Conservation (phyloP, 768 basidiomycete species). For the Naganishia kalamii region DNA sequence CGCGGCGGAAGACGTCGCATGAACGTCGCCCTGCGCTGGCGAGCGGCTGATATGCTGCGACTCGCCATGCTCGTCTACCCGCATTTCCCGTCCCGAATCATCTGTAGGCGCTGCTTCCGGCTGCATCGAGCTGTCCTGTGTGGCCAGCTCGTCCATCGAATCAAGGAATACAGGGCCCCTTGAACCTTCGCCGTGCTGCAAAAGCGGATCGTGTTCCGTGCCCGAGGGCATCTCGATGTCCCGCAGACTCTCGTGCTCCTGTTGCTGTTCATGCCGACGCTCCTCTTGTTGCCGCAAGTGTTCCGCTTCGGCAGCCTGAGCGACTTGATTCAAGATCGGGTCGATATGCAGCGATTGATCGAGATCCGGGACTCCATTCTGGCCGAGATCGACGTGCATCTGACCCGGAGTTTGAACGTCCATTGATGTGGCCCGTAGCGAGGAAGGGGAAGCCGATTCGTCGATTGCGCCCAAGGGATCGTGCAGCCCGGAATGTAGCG, state of each 20-base stretch:
- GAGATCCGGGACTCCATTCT: not conserved
- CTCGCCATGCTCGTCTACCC: not conserved
- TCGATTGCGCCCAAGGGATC: not conserved
- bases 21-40: not conserved
- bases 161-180: not conserved
- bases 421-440: not conserved
- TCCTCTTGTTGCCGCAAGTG: not conserved
- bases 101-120: not conserved
- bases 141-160: not conserved
- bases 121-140: not conserved
- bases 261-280: not conserved
- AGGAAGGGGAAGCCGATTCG: constrained; percentile 7
- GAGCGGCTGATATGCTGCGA: not conserved
- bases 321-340: constrained; percentile 16
- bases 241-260: constrained; percentile 4
- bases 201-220: not conserved
- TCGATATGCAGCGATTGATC: constrained; percentile 13
- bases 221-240: not conserved
- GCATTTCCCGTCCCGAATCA: not conserved
- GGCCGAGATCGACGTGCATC: not conserved
- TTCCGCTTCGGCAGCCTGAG: constrained; percentile 6
- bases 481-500: constrained; percentile 2
- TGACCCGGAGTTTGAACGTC: not conserved
- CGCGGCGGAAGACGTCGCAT: not conserved
- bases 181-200: not conserved